Evolutionary conservation across 2,329 filamentous ascomycete species (phyloP).

Genomic region (Lachnellula hyalina): DNA sequence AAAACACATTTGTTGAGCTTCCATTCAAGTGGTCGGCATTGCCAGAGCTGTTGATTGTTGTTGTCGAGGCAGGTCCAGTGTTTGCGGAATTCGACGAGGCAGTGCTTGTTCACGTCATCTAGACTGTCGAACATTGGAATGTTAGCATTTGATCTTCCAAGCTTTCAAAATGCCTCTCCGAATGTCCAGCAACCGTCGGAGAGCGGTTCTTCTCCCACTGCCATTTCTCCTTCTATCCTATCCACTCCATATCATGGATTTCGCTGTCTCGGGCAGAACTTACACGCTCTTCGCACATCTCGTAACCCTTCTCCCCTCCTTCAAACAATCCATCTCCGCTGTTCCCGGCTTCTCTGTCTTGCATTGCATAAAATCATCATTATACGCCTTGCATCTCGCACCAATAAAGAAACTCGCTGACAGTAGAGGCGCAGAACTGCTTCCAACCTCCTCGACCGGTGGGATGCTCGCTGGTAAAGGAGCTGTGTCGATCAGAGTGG

Average conservation of each 20-base stretch:
- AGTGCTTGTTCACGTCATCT: constrained; percentile 93
- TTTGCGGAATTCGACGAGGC: constrained; percentile 80
- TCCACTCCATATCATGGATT: neutral
- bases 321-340: constrained; percentile 91
- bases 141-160: neutral
- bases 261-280: constrained; percentile 35
- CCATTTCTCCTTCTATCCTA: neutral
- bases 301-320: constrained; percentile 93
- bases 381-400: constrained; percentile 88
- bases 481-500: constrained; percentile 90
- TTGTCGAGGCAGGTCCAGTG: constrained; percentile 97
- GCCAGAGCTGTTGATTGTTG: constrained; percentile 97
- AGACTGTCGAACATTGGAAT: constrained; percentile 50
- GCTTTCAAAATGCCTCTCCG: neutral
- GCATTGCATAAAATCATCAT: constrained; percentile 99
- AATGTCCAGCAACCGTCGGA: neutral
- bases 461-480: constrained; percentile 90
- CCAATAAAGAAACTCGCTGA: constrained; percentile 97
- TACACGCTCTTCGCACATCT: constrained; percentile 96
- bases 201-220: neutral
- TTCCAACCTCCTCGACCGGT: constrained; percentile 86
- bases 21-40: constrained; percentile 84
- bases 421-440: constrained; percentile 85
- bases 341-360: constrained; percentile 88
- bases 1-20: constrained; percentile 93